A percentile compares a stretch with the other conserved stretches of the same genome.
phyloP scores from a whole-genome alignment of 108 stramenopile species.

The Fragilariopsis cylindrus region DNA sequence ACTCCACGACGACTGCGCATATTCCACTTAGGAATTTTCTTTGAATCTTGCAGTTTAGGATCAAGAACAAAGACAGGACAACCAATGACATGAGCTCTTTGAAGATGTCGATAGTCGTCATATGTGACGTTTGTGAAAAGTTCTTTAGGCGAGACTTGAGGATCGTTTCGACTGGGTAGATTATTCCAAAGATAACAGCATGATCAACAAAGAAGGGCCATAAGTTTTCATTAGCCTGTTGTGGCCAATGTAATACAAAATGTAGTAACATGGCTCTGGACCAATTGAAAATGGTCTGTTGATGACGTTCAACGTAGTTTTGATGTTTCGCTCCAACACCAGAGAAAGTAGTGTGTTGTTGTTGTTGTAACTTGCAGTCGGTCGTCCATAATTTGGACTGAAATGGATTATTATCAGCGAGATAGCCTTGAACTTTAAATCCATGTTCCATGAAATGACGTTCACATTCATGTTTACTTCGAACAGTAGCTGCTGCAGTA shows the following conservation, averaged over 20 bases:
- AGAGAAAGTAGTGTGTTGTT: constrained; percentile 26
- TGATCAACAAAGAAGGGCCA: constrained; percentile 52
- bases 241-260: constrained; percentile 49
- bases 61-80: constrained; percentile 56
- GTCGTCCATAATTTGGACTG: constrained; percentile 2
- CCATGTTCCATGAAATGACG: constrained; percentile 16
- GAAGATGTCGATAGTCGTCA: constrained; percentile 12
- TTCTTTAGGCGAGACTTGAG: constrained; percentile 35
- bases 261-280: constrained; percentile 46
- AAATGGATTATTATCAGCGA: constrained; percentile 48
- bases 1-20: constrained; percentile 28
- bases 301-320: constrained; percentile 44
- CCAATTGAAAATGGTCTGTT: constrained; percentile 32
- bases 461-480: constrained; percentile 39
- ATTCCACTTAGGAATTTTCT: constrained; percentile 50
- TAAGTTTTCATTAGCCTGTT: constrained; percentile 18
- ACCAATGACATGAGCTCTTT: constrained; percentile 19
- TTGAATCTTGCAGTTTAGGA: constrained; percentile 35
- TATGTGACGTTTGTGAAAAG: background rate
- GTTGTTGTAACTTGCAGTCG: background rate
- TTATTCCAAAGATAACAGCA: constrained; percentile 49
- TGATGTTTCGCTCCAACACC: constrained; percentile 59
- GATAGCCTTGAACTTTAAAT: constrained; percentile 25
- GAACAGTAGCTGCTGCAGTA: constrained; percentile 42
- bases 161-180: constrained; percentile 13